Conservation (phyloP, 2,329 filamentous ascomycete genomes). For the Paramyrothecium sp. region DNA sequence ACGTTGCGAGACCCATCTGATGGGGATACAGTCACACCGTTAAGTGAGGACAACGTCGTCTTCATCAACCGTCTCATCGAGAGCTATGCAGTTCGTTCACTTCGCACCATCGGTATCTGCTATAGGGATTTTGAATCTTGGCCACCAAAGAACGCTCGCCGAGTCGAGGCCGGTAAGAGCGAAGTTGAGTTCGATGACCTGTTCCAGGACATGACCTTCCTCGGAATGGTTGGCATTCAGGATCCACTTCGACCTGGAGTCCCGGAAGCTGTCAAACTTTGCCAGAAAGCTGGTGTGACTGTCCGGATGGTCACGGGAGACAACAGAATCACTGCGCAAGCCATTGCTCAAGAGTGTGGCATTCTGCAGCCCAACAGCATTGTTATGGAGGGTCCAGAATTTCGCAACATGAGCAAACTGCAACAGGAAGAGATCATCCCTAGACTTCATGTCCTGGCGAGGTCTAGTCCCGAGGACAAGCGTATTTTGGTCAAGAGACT, state of each 20-base stretch:
- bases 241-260: constrained; percentile 76
- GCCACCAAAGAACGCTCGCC: constrained; percentile 67
- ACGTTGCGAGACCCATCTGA: constrained; percentile 48
- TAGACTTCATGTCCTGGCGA: constrained; percentile 67
- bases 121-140: constrained; percentile 83
- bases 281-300: constrained; percentile 73
- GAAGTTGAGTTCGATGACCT: constrained; percentile 66
- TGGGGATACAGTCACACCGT: constrained; percentile 37
- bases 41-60: constrained; percentile 53
- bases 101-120: constrained; percentile 80
- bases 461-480: constrained; percentile 77
- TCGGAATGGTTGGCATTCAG: constrained; percentile 76
- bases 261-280: constrained; percentile 68
- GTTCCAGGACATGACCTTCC: constrained; percentile 65
- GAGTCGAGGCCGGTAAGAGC: constrained; percentile 52
- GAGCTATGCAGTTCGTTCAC: constrained; percentile 73
- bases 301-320: constrained; percentile 87
- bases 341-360: constrained; percentile 76
- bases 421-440: constrained; percentile 69
- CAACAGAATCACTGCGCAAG: constrained; percentile 75
- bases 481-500: constrained; percentile 69
- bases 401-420: constrained; percentile 66
- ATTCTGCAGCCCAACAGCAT: constrained; percentile 67
- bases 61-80: constrained; percentile 68
- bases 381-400: constrained; percentile 76